Conservation (phyloP, 768 basidiomycete species). For the Dictyophora rubrovolvata region DNA sequence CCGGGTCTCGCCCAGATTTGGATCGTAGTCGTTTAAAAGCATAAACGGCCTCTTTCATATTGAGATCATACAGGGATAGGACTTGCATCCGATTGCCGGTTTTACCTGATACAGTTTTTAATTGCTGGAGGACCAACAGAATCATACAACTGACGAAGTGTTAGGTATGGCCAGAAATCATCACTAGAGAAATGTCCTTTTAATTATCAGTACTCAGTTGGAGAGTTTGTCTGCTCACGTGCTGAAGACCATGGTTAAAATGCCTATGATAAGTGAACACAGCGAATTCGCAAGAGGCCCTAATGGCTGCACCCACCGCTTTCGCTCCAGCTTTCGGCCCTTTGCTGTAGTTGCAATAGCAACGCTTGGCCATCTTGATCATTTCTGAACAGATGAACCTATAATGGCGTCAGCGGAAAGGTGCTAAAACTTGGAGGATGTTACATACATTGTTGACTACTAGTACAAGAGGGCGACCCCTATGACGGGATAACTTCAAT, state of each 20-base stretch:
- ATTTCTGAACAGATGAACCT: constrained; percentile 57
- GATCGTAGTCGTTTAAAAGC: constrained; percentile 47
- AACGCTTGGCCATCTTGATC: constrained; percentile 68
- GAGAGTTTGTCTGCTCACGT: constrained; percentile 33
- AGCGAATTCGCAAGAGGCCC: not conserved
- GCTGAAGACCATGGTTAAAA: constrained; percentile 70
- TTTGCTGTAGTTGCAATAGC: constrained; percentile 78
- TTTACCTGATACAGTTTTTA: constrained; percentile 35
- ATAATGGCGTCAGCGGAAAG: not conserved
- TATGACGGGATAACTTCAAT: constrained; percentile 43
- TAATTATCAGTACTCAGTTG: not conserved
- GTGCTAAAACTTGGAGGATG: not conserved
- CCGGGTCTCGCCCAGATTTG: constrained; percentile 24
- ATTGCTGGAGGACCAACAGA: not conserved
- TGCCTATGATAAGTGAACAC: constrained; percentile 32
- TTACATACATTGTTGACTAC: constrained; percentile 57
- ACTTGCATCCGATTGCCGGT: constrained; percentile 71
- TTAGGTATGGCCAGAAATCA: constrained; percentile 73
- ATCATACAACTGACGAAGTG: constrained; percentile 40
- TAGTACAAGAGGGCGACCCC: constrained; percentile 62
- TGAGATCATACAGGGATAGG: constrained; percentile 64
- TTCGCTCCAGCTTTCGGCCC: constrained; percentile 79
- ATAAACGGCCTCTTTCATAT: constrained; percentile 42
- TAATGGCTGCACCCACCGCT: constrained; percentile 39
- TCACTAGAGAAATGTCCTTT: constrained; percentile 36